These are phyloP conservation scores for Tympanopsis confertula DNA, from an alignment of 2,329 filamentous ascomycete genomes.

Conservation along the genomic window DNA sequence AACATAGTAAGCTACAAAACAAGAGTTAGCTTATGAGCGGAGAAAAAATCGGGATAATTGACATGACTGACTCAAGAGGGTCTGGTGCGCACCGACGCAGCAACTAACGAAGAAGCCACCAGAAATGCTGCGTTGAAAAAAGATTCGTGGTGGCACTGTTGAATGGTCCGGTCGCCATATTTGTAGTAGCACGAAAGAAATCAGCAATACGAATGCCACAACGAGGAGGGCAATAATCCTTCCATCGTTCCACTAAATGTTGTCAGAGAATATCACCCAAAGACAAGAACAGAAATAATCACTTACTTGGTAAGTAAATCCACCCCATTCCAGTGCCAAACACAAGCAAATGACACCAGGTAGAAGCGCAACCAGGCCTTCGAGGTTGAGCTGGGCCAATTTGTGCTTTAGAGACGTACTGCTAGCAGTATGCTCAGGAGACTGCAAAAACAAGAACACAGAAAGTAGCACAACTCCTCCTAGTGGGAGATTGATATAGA, in stretches of 20 bases:
- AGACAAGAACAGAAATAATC: not conserved
- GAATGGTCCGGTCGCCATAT: not conserved
- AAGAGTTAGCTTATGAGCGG: not conserved
- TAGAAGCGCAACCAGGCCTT: not conserved
- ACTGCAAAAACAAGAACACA: not conserved
- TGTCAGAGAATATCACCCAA: no score
- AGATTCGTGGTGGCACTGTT: not conserved
- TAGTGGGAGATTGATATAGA: constrained; percentile 7
- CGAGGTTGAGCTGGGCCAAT: not conserved
- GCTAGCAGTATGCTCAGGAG: not conserved
- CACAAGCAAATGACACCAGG: not conserved
- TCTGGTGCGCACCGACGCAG: not conserved
- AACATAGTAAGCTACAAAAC: not conserved
- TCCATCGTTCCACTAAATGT: not conserved
- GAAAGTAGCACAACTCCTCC: not conserved
- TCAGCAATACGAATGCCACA: not conserved
- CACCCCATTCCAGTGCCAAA: not conserved
- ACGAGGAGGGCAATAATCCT: not conserved
- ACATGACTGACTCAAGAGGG: not conserved
- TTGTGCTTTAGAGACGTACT: not conserved
- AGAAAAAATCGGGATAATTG: not conserved
- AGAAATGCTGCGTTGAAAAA: not conserved
- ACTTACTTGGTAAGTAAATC: not conserved
- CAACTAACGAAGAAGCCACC: not conserved
- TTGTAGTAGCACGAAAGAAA: not conserved